A percentile compares a stretch with the other conserved stretches of the same genome.
Evolutionary conservation across 352 stramenopile species (phyloP).

Genomic region (Albugo laibachii): DNA sequence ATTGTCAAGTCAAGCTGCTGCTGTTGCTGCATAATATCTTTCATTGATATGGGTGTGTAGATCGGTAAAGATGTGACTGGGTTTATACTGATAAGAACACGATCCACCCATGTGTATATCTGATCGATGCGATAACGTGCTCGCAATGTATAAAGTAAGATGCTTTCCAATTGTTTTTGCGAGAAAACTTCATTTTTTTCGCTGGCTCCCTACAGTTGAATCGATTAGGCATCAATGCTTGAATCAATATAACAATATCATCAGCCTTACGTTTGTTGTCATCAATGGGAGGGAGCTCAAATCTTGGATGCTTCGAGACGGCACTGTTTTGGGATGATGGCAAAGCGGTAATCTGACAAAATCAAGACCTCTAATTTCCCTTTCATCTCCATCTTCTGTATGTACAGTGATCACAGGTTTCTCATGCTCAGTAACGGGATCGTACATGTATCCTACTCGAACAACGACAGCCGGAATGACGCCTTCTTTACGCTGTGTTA

Average conservation of each 20-base stretch:
- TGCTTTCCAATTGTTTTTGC: conserved; percentile 42
- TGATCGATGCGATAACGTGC: conserved; percentile 63
- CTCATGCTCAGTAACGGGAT: conserved; percentile 35
- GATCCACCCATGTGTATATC: conserved; percentile 67
- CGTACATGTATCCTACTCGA: conserved; percentile 33
- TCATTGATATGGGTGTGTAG: conserved; percentile 70
- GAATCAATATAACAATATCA: not conserved
- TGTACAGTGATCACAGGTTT: conserved; percentile 55
- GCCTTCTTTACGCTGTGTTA: no score
- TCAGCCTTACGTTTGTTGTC: conserved; percentile 24
- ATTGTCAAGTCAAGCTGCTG: not conserved
- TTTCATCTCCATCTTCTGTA: conserved; percentile 66
- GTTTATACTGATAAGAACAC: conserved; percentile 53
- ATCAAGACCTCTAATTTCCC: conserved; percentile 32
- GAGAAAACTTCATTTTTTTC: conserved; percentile 39
- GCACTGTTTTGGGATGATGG: conserved; percentile 45
- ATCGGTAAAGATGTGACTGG: conserved; percentile 45
- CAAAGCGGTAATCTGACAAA: conserved; percentile 30
- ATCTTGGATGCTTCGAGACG: conserved; percentile 33
- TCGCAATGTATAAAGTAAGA: conserved; percentile 48
- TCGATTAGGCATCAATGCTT: no score
- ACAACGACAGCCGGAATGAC: conserved; percentile 28
- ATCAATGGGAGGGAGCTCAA: conserved; percentile 45
- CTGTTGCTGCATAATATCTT: conserved; percentile 8
- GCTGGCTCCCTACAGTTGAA: conserved; percentile 17